Evolutionary conservation across 1,139 yeast species (phyloP).

Genomic region (Taiozyma sp.): DNA sequence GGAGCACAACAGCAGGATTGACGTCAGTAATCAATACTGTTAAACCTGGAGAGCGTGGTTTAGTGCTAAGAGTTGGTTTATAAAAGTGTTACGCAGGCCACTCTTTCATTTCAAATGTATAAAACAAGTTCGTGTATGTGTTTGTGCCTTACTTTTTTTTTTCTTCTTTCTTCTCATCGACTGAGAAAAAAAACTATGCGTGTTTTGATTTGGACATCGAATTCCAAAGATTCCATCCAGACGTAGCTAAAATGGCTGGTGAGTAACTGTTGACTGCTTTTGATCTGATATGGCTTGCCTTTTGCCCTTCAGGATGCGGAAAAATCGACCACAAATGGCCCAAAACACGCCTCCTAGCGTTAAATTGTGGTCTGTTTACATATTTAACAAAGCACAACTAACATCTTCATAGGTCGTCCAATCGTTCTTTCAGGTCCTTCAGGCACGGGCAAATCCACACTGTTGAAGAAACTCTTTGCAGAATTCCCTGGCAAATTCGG

Average conservation of each 20-base stretch:
- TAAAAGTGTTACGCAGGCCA: not conserved
- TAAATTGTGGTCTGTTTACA: not conserved
- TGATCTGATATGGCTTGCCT: not conserved
- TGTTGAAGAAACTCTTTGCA: slow-evolving; percentile 81
- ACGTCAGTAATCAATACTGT: not conserved
- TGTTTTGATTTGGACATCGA: not conserved
- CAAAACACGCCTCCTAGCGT: not conserved
- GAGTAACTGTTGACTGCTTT: not conserved
- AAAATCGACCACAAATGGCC: not conserved
- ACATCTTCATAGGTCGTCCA: slow-evolving; percentile 52
- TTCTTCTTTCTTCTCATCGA: not conserved
- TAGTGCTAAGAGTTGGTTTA: not conserved
- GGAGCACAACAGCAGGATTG: not conserved
- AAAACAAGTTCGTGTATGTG: not conserved
- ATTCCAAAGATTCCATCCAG: not conserved
- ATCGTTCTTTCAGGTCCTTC: slow-evolving; percentile 97
- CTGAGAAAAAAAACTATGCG: not conserved
- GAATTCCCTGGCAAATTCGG: slow-evolving; percentile 90
- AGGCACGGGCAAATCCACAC: slow-evolving; percentile 94
- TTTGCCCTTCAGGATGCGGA: not conserved
- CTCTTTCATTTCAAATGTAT: not conserved
- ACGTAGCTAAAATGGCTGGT: not conserved
- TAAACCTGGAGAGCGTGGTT: not conserved
- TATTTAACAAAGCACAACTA: not conserved
- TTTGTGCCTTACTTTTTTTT: not conserved